Evolutionary conservation across 176 grass and related monocot genomes (phyloP).

Genomic region (Oropetium thomaeum): DNA sequence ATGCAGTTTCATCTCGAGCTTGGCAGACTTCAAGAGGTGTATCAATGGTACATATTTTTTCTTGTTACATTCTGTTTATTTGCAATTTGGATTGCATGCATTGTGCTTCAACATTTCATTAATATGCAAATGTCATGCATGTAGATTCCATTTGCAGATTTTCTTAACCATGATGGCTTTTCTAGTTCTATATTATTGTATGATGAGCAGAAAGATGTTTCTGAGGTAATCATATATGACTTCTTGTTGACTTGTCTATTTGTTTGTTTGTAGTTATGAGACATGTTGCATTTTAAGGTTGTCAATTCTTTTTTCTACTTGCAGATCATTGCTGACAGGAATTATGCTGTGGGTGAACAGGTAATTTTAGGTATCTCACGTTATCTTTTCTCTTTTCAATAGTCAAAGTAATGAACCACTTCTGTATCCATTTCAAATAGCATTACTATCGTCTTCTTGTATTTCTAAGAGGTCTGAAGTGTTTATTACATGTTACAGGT

Average conservation of each 20-base stretch:
- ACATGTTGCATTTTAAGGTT: background rate
- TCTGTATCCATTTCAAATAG: background rate
- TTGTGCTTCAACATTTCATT: background rate
- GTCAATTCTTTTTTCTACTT: conserved; percentile 7
- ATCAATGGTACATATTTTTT: conserved; percentile 61
- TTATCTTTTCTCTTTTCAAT: background rate
- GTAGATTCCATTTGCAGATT: conserved; percentile 98
- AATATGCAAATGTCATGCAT: conserved; percentile 39
- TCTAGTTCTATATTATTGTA: conserved; percentile 54
- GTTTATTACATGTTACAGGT: conserved; percentile 55
- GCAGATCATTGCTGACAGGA: conserved; percentile 60
- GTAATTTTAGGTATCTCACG: conserved; percentile 38
- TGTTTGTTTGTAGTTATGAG: background rate
- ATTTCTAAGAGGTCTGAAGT: background rate
- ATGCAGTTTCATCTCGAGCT: conserved; percentile 80
- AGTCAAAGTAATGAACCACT: background rate
- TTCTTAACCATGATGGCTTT: conserved; percentile 69
- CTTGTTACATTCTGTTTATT: conserved; percentile 5
- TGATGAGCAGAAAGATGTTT: conserved; percentile 55
- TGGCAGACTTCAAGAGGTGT: conserved; percentile 62
- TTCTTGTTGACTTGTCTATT: background rate
- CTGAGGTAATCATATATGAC: conserved; percentile 50
- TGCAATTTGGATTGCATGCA: background rate
- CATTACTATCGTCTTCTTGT: background rate
- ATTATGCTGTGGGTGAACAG: conserved; percentile 70